Evolutionary conservation across 345 rosid genomes (phyloP), one percentile per base, ranked within the genome.

Genomic region (Chamaenerion angustifolium): DNA sequence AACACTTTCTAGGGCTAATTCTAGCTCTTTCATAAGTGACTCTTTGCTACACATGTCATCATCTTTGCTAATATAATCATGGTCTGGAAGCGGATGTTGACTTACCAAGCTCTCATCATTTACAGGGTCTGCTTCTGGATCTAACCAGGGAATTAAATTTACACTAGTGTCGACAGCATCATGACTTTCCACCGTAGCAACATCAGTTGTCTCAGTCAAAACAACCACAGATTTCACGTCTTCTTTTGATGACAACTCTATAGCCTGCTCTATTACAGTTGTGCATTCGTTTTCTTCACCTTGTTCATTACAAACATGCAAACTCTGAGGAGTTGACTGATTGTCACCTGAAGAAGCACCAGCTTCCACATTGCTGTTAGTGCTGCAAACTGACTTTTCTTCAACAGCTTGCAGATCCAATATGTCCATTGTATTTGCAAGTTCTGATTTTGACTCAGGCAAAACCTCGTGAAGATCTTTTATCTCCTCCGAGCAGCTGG

Each of bases 401-500:
- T 31, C 83, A 51, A 76, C 74, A 17, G 69, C 40, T 67, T 81
- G 80, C 65, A 54, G 66, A 67, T 68, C 56, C 55, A 71, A 64
- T 43, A 47, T 43, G 57, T 66, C 49, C 10, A 65, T 67, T 37
- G 77, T 64, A 58, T 59, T 53, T 18, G 66, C 67, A 37, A 72
- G 60, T 45, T 72, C 90, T 11, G 73, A 79, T 54, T 54, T 72
- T 42, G 80, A 60, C 51, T 54, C 17, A 3, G 88, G 85, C 57
- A 81, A 53, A 63, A 82, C 74, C 71, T 85, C 84, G 57, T 74
- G 94, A 66, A 85, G 90, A 71, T 85, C 94, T 72, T 81, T 81
- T 55, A 83, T 56, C 35, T 76, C 79, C 57, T 72, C 90, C 16
- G 58, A 4, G 37, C 37, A 31, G 6, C 37, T 31, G 37, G 37